These are phyloP conservation scores for Somion occarium DNA, from an alignment of 1,284 basidiomycete genomes.

Conservation along the genomic window DNA sequence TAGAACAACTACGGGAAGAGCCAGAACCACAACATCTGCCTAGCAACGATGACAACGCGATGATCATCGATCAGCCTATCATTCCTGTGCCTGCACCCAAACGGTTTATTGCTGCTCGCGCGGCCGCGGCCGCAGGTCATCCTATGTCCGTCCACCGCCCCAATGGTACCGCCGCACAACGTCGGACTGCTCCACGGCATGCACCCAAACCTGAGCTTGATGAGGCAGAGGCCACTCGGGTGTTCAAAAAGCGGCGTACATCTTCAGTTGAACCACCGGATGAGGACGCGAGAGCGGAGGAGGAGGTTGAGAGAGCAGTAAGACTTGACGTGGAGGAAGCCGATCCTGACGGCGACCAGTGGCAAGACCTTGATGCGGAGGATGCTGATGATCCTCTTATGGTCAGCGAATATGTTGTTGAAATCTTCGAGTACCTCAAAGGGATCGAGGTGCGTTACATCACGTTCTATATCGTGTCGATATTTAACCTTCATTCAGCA, in stretches of 20 bases:
- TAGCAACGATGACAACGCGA: conserved; percentile 43
- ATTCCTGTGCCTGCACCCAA: conserved; percentile 24
- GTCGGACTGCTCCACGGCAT: conserved; percentile 8
- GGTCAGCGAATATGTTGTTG: conserved; percentile 95
- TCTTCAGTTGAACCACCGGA: conserved; percentile 65
- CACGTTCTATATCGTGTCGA: conserved; percentile 8
- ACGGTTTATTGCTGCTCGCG: conserved; percentile 25
- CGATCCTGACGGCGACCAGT: conserved; percentile 56
- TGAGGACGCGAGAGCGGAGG: conserved; percentile 36
- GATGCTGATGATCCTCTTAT: conserved; percentile 94
- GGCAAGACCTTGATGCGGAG: conserved; percentile 91
- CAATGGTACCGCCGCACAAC: conserved; percentile 7
- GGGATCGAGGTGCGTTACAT: conserved; percentile 50
- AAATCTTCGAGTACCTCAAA: conserved; percentile 93
- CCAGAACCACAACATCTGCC: conserved; percentile 17
- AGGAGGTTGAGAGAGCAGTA: conserved; percentile 31
- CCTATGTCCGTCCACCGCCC: conserved; percentile 9
- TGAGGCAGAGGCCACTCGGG: conserved; percentile 44
- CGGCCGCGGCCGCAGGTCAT: conserved; percentile 12
- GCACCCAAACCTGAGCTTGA: conserved; percentile 23
- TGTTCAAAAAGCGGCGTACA: conserved; percentile 67
- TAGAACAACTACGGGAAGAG: conserved; percentile 36
- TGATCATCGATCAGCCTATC: conserved; percentile 47
- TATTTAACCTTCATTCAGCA: conserved; percentile 40
- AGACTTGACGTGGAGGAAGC: conserved; percentile 37